Evolutionary conservation across 768 basidiomycete species (phyloP), one percentile per base, ranked within the genome.

Genomic region (Boletus eberwhitei): DNA sequence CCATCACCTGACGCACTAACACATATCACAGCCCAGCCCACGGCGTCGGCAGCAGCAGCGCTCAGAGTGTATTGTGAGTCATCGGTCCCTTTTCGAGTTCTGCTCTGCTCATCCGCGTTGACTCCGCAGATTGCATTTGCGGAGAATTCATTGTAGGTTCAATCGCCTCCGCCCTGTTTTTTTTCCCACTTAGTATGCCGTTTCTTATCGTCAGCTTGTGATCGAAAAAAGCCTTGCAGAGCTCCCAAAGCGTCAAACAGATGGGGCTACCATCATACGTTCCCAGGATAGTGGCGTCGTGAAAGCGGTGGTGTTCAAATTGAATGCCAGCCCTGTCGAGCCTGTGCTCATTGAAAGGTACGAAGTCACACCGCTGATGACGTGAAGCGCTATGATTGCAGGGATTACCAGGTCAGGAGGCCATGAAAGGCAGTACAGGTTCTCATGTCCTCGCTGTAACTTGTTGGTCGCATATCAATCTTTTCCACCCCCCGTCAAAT

Each of bases 141-240:
- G 89, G 90, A 68, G 90, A 92, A 71, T 91, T 90, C 63, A 84
- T 91, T 65, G 89, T 88, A 70, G 63, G 86, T 78, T n/a, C 43
- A 32, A 19, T 44, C 22, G 17, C 36, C 50, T 24, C 40, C 38
- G n/a, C 37, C 36, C 9, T 22, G 16, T 40, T 42, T 60, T 60
- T 59, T 29, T 37, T 32, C n/a, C 26, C 40, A 14, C 43, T 55
- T 46, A 45, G 32, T 16, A 22, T 36, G 5, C 26, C 43, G 21
- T 44, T 52, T 35, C 36, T 48, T 36, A 38, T 47, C 55, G 57
- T 40, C 58, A 92, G 89, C 87, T 92, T 59, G 88, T 92, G 24
- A 86, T 90, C 69, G 89, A 92, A 71, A 88, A 83, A 70, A 83
- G 77, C 52, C 76, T 92, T 46, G 77, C 79, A 51, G 77, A 79